Conservation (phyloP, 345 rosid genomes). For the Trapa bicornis region DNA sequence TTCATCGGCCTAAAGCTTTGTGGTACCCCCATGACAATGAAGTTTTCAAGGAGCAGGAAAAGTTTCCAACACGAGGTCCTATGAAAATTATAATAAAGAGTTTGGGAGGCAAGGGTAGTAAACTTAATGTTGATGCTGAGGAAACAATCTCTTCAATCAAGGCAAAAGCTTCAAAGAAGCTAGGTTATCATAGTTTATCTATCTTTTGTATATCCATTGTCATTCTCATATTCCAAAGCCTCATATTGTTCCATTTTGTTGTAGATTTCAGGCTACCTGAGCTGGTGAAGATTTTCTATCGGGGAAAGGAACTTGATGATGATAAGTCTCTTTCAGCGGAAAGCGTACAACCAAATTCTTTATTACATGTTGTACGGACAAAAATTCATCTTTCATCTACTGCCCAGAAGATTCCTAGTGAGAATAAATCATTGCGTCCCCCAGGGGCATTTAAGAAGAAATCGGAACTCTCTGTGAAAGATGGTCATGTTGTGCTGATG, state of each 20-base stretch:
- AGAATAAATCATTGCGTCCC: conserved; percentile 82
- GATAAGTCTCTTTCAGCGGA: conserved; percentile 60
- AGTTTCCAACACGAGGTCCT: conserved; percentile 61
- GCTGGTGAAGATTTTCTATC: conserved; percentile 59
- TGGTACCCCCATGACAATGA: conserved; percentile 97
- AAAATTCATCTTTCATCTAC: conserved; percentile 65
- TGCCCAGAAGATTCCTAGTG: conserved; percentile 88
- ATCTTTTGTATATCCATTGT: not conserved
- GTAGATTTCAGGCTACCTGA: conserved; percentile 90
- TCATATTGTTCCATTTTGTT: conserved; percentile 11
- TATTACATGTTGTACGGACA: conserved; percentile 89
- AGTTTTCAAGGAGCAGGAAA: conserved; percentile 75
- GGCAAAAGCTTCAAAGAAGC: conserved; percentile 82
- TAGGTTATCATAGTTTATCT: conserved; percentile 43
- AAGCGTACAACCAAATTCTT: conserved; percentile 78
- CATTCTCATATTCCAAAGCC: conserved; percentile 1
- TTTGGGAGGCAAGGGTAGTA: conserved; percentile 95
- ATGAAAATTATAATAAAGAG: conserved; percentile 88
- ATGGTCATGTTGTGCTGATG: conserved; percentile 89
- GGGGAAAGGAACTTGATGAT: conserved; percentile 89
- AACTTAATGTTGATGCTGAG: conserved; percentile 73
- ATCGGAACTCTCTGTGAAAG: conserved; percentile 90
- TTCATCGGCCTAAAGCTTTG: conserved; percentile 88
- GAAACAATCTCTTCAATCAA: conserved; percentile 72
- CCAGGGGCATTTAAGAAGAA: conserved; percentile 99